Conservation (phyloP, 73 alveolate genomes). For the Blepharisma stoltei region DNA sequence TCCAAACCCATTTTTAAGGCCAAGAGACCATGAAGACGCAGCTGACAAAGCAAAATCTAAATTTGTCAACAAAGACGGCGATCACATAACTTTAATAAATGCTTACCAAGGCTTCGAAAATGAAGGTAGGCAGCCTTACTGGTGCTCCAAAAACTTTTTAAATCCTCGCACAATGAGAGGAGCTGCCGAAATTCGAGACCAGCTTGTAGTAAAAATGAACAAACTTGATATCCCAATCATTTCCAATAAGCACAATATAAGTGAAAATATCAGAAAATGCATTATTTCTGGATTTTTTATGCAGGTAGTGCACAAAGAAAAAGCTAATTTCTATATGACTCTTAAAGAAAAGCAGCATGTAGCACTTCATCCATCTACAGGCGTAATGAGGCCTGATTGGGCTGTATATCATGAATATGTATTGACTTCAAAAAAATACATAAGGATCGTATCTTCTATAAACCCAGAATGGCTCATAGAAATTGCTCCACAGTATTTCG, state of each 20-base stretch:
- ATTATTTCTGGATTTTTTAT: constrained; percentile 51
- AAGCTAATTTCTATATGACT: constrained; percentile 29
- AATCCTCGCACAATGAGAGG: constrained; percentile 87
- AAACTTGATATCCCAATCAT: constrained; percentile 40
- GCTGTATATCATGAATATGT: constrained; percentile 97
- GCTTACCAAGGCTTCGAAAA: constrained; percentile 89
- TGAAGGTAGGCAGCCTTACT: constrained; percentile 78
- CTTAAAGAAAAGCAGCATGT: constrained; percentile 97
- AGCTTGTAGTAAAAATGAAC: constrained; percentile 68
- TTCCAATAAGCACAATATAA: constrained; percentile 30
- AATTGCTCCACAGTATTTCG: constrained; percentile 94
- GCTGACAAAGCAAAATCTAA: constrained; percentile 98
- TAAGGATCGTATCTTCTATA: constrained; percentile 91
- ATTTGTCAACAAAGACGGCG: constrained; percentile 98
- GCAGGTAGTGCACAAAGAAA: constrained; percentile 25
- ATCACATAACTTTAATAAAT: constrained; percentile 93
- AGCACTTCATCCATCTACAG: constrained; percentile 96
- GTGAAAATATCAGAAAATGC: constrained; percentile 46
- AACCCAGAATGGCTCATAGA: constrained; percentile 95
- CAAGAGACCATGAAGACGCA: constrained; percentile 67
- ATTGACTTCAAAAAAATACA: constrained; percentile 94
- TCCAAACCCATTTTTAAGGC: constrained; percentile 93
- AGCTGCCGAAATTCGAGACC: constrained; percentile 84
- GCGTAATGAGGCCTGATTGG: constrained; percentile 94
- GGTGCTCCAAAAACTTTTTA: constrained; percentile 92